Base-by-base conservation (phyloP, 192 early-diverging fungal species). In the Backusella tuberculispora region DNA sequence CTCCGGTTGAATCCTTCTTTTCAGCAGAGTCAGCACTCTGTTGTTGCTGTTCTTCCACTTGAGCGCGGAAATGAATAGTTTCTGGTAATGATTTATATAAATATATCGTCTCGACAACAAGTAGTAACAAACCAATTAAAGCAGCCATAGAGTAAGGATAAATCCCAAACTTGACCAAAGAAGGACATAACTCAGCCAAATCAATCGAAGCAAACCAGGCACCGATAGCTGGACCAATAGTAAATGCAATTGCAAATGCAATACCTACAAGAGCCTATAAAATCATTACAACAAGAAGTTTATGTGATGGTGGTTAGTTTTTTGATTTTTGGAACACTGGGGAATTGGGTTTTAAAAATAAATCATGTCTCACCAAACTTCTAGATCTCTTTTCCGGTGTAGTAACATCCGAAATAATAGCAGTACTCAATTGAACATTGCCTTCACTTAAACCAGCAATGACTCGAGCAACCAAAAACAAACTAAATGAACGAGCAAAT, bases 381-480 rank as follows among this genome's bases (percentile, higher is more conserved):
- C 83, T 83, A 3, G 95, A 97, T 24, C 98, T 77, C 0, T 86
- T 90, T 71, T 90, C 84, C 0, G 86, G 83, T 0, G 92, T 91
- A 0, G 98, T 98, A 63, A 98, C 88, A 76, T 99, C 98, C 17
- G 95, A 93, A 47, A 99, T 96, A 78, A 98, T 96, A 0, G 98
- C 96, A 45, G 95, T 94, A 3, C 93, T 95, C 50, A 99, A 89
- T 83, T 99, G 98, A 15, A 99, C 95, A 75, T 99, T 99, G 50
- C 98, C 98, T 78, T 99, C 98, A 65, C 94, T 96, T 69, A 99
- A 84, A 12, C 98, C 98, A 5, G 93, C 98, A 48, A 99, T 87
- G 47, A 97, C 81, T 10, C 98, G 84, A 6, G 96, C 92, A 6
- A 90, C 75, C 37, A 99, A 87, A 78, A 99, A 99, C 38, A 86